Evolutionary conservation across 495 filamentous ascomycete species (phyloP).

Genomic region (Hypoxylon cercidicola): DNA sequence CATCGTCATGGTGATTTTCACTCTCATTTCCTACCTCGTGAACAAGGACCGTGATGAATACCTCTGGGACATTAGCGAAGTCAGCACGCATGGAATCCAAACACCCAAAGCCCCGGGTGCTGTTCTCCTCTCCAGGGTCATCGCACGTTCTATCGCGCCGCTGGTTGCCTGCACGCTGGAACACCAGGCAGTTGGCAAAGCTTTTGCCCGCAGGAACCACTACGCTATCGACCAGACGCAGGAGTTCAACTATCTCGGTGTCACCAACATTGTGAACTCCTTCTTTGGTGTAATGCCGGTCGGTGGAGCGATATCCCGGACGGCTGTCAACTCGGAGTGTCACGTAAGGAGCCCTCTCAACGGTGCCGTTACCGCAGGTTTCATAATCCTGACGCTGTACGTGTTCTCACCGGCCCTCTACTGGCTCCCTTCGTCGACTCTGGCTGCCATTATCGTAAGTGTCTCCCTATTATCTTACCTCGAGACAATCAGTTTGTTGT

Average conservation of each 20-base stretch:
- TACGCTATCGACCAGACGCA: constrained; percentile 60
- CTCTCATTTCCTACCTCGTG: constrained; percentile 58
- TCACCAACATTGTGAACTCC: constrained; percentile 60
- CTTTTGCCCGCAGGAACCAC: constrained; percentile 58
- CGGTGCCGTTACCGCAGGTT: constrained; percentile 57
- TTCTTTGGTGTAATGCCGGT: constrained; percentile 62
- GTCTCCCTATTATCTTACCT: neutral
- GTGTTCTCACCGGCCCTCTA: constrained; percentile 59
- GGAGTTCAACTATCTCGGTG: constrained; percentile 60
- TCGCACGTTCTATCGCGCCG: constrained; percentile 53
- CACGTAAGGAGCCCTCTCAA: constrained; percentile 56
- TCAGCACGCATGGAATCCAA: constrained; percentile 56
- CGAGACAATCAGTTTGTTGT: neutral
- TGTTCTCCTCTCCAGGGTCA: constrained; percentile 51
- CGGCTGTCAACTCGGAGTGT: constrained; percentile 61
- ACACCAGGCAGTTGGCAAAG: constrained; percentile 60
- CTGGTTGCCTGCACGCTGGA: constrained; percentile 59
- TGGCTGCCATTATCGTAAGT: constrained; percentile 57
- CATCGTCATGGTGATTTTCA: constrained; percentile 58
- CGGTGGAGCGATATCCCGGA: constrained; percentile 61
- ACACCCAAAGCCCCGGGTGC: constrained; percentile 49
- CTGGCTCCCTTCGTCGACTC: constrained; percentile 62
- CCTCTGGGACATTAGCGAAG: constrained; percentile 56
- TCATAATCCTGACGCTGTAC: constrained; percentile 60
- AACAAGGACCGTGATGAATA: constrained; percentile 54